phyloP scores from a whole-genome alignment of 257 asterid species.

The Eucommia ulmoides region DNA sequence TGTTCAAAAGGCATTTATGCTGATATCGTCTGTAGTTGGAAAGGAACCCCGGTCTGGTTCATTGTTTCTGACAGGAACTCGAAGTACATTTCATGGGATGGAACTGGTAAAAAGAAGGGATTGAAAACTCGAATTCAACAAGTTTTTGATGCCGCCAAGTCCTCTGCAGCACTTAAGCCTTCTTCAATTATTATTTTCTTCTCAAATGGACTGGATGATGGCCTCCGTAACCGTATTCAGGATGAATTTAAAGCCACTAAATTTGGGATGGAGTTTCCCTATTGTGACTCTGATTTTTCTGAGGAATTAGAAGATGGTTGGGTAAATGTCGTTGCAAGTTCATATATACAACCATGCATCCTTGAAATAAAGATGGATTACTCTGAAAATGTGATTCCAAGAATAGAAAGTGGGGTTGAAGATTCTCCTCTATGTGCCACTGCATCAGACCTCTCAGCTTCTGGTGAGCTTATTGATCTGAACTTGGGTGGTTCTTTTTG shows the following conservation, averaged over 20 bases:
- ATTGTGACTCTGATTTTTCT: conserved; percentile 14
- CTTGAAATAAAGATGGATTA: conserved; percentile 28
- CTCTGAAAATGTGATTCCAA: neutral
- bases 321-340: conserved; percentile 45
- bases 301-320: conserved; percentile 47
- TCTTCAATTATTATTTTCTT: conserved; percentile 55
- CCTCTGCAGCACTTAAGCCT: conserved; percentile 52
- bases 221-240: conserved; percentile 24
- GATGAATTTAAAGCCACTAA: conserved; percentile 40
- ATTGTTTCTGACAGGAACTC: conserved; percentile 76
- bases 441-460: conserved; percentile 1
- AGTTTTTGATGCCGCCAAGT: conserved; percentile 48
- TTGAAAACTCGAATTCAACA: conserved; percentile 28
- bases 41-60: conserved; percentile 83
- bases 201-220: conserved; percentile 47
- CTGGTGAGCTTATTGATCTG: conserved; percentile 14
- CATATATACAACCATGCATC: conserved; percentile 41
- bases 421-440: neutral
- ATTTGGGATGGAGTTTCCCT: conserved; percentile 29
- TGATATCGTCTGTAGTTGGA: conserved; percentile 58
- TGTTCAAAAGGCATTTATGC: conserved; percentile 27
- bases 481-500: conserved; percentile 33
- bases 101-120: conserved; percentile 30
- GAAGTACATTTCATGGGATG: conserved; percentile 47
- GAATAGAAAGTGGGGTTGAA: conserved; percentile 5